Percentiles rank a stretch among this genome's conserved stretches.
These are phyloP conservation scores for Boletellus sp. DNA, from an alignment of 768 basidiomycete species.

Conservation along the genomic window DNA sequence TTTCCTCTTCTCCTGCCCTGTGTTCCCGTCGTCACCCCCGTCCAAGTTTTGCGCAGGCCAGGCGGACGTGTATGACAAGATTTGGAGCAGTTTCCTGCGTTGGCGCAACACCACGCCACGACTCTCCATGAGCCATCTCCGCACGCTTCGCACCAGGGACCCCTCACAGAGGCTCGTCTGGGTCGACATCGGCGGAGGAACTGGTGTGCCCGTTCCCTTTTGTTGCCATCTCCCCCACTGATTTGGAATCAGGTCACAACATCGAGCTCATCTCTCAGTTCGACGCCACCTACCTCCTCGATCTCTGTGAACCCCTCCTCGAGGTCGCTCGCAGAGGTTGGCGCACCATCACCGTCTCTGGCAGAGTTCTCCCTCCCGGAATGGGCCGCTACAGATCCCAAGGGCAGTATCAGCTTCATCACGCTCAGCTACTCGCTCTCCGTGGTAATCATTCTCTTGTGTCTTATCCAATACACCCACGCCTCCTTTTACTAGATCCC, in stretches of 20 bases:
- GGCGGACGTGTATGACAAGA: constrained; percentile 70
- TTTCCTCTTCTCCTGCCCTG: background rate
- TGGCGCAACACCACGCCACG: constrained; percentile 71
- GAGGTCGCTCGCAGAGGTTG: constrained; percentile 71
- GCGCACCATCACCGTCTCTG: constrained; percentile 69
- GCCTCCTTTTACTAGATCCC: constrained; percentile 44
- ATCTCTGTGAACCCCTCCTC: constrained; percentile 68
- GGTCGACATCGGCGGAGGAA: constrained; percentile 82
- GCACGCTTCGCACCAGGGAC: constrained; percentile 38
- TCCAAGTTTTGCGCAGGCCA: constrained; percentile 62
- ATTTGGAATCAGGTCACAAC: constrained; percentile 46
- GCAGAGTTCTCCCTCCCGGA: constrained; percentile 62
- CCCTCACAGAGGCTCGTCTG: constrained; percentile 56
- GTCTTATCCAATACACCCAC: background rate
- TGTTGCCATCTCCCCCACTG: background rate
- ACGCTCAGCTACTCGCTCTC: constrained; percentile 57
- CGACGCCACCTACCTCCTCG: constrained; percentile 67
- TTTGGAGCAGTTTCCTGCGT: constrained; percentile 55
- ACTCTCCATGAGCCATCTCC: constrained; percentile 61
- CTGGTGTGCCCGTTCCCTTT: constrained; percentile 35
- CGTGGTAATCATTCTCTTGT: constrained; percentile 36
- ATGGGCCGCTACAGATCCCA: constrained; percentile 46
- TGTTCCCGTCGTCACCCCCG: background rate
- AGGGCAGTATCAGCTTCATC: constrained; percentile 52
- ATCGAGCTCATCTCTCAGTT: constrained; percentile 66